phyloP scores from a whole-genome alignment of 2,329 filamentous ascomycete species.

The Aspergillus brunneoviolaceus region DNA sequence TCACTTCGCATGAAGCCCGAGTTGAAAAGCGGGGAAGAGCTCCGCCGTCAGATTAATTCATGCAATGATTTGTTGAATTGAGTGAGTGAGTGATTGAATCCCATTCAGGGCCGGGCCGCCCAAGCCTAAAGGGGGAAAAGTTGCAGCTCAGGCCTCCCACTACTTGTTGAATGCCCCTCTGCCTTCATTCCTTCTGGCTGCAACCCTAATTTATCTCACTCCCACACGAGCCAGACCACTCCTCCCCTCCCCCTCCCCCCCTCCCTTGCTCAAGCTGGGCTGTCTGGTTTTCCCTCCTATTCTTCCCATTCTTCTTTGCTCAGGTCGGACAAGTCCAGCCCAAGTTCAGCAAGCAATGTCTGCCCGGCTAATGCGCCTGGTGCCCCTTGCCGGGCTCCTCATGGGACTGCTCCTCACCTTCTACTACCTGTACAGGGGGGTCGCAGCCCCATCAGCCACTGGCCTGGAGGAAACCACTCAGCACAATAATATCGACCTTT shows the following conservation, averaged over 20 bases:
- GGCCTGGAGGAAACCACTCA: not conserved
- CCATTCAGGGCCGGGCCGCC: not conserved
- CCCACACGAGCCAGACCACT: not conserved
- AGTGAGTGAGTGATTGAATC: no score
- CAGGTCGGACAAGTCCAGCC: not conserved
- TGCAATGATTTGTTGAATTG: not conserved
- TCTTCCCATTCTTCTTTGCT: not conserved
- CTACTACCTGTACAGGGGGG: not conserved
- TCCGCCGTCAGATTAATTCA: not conserved
- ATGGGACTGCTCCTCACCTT: not conserved
- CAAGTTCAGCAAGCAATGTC: not conserved
- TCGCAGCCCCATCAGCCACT: not conserved
- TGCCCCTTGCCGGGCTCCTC: not conserved
- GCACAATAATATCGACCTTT: not conserved
- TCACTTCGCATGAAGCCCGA: not conserved
- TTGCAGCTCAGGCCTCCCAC: not conserved
- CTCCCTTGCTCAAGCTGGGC: not conserved
- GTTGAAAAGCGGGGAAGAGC: not conserved
- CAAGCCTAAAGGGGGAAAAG: not conserved
- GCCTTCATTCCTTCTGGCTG: not conserved
- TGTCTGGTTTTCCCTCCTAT: not conserved
- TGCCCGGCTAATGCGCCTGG: constrained; percentile 1
- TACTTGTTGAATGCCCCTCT: no score
- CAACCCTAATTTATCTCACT: constrained; percentile 7
- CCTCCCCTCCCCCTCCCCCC: not conserved